Percentiles rank a stretch among this genome's conserved stretches.
Evolutionary conservation across 1,284 basidiomycete species (phyloP).

Genomic region (Heterobasidion irregulare): DNA sequence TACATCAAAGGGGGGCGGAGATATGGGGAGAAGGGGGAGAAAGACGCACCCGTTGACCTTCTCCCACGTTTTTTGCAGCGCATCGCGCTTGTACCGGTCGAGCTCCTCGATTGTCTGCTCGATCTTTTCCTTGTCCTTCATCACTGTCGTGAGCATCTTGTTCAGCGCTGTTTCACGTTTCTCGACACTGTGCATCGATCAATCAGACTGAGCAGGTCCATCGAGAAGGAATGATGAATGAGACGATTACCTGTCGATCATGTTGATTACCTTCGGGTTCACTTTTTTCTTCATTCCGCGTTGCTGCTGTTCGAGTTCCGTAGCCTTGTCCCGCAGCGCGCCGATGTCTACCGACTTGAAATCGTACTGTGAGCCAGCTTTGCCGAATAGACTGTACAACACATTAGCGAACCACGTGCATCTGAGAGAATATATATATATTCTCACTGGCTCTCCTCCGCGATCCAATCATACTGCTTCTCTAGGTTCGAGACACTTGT

Average conservation of each 20-base stretch:
- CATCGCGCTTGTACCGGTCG: constrained; percentile 91
- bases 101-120: constrained; percentile 91
- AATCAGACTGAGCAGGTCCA: background rate
- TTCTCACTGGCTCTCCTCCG: constrained; percentile 75
- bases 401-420: background rate
- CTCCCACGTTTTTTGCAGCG: constrained; percentile 90
- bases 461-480: constrained; percentile 84
- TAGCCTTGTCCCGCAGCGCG: constrained; percentile 58
- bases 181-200: constrained; percentile 34
- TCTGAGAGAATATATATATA: background rate
- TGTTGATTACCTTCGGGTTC: constrained; percentile 92
- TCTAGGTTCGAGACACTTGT: constrained; percentile 57
- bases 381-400: constrained; percentile 65
- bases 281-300: constrained; percentile 92
- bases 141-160: constrained; percentile 85
- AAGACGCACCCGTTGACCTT: constrained; percentile 81
- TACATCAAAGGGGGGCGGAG: background rate
- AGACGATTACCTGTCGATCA: constrained; percentile 80
- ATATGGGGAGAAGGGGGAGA: background rate
- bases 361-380: constrained; percentile 77
- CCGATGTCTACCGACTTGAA: constrained; percentile 69
- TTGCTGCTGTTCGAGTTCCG: constrained; percentile 75
- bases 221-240: background rate
- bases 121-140: constrained; percentile 95
- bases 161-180: constrained; percentile 85